Percentiles rank a stretch among this genome's conserved stretches.
phyloP scores from a whole-genome alignment of 2,329 filamentous ascomycete species.

The Pestalotiopsis sp. region DNA sequence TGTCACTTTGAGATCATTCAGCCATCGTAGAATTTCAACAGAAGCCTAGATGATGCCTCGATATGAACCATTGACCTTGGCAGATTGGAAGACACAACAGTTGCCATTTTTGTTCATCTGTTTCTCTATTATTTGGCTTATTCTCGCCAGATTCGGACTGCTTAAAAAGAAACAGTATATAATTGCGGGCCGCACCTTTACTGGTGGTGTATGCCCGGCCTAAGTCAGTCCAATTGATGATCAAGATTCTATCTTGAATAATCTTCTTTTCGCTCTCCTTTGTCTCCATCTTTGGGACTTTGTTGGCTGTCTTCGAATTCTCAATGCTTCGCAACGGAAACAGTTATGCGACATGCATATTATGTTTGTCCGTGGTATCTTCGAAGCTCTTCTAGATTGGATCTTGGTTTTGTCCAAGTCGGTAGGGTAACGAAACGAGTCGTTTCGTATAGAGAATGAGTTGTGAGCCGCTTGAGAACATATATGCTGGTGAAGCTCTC shows the following conservation, averaged over 20 bases:
- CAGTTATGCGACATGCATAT: neutral
- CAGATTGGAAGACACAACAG: no score
- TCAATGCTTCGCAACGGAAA: neutral
- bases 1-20: neutral
- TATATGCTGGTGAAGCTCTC: neutral
- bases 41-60: no score
- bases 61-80: no score
- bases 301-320: neutral
- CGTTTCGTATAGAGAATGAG: neutral
- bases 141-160: neutral
- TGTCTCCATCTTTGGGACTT: neutral
- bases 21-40: neutral
- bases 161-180: neutral
- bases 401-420: neutral
- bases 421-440: neutral
- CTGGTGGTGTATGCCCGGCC: neutral
- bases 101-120: no score
- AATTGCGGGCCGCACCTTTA: neutral
- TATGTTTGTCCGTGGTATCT: neutral
- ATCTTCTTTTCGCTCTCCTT: neutral
- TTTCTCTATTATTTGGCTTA: neutral
- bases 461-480: neutral
- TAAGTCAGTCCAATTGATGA: neutral
- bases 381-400: neutral
- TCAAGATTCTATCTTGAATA: neutral